phyloP scores from a whole-genome alignment of 768 basidiomycete genomes.

The Suillus sp. region DNA sequence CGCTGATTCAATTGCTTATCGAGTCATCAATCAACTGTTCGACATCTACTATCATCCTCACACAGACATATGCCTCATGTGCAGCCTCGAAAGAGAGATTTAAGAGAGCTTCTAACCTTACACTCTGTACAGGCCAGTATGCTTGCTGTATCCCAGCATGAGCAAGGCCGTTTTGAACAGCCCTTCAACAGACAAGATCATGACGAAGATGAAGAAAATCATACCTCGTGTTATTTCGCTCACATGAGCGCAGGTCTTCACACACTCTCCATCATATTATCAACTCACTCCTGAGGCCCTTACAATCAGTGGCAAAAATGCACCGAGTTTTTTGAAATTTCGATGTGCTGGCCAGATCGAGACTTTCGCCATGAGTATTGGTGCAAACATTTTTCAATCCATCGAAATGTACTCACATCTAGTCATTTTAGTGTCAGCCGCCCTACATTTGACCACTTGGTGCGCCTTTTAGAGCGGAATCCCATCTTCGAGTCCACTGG shows the following conservation, averaged over 20 bases:
- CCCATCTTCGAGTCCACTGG: slow-evolving; percentile 2
- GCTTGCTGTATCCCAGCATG: neutral
- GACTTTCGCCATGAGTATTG: no score
- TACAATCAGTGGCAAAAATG: neutral
- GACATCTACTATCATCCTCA: neutral
- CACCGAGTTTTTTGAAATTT: neutral
- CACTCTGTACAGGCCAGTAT: neutral
- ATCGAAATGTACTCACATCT: no score
- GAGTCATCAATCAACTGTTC: neutral
- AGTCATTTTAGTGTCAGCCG: no score
- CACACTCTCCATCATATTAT: neutral
- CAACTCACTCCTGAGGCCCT: neutral
- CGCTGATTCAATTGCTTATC: slow-evolving; percentile 1
- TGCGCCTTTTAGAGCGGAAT: no score
- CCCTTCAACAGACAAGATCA: neutral
- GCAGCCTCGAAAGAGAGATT: neutral
- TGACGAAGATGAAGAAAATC: neutral
- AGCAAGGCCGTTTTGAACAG: neutral
- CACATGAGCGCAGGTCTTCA: neutral
- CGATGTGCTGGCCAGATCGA: neutral
- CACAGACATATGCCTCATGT: neutral
- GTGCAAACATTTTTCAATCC: no score
- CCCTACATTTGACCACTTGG: no score
- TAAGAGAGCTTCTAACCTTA: neutral
- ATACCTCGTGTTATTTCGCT: neutral